These are phyloP conservation scores for Neurospora tetrasperma DNA, from an alignment of 495 filamentous ascomycete genomes.

Conservation along the genomic window DNA sequence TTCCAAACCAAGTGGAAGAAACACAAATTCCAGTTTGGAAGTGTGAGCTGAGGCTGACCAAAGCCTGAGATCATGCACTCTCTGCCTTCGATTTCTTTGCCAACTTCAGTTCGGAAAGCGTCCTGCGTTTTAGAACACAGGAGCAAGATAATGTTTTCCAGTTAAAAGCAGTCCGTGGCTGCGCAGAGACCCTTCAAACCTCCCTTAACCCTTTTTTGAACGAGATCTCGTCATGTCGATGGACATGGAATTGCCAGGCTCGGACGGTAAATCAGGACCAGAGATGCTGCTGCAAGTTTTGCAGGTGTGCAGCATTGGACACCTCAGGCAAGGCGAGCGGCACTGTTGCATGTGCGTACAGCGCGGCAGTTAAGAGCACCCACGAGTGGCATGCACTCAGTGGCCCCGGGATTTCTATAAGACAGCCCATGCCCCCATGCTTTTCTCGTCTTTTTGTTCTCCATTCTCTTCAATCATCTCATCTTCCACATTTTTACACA, in stretches of 20 bases:
- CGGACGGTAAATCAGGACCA: not conserved
- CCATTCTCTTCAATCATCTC: not conserved
- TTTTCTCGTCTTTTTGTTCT: not conserved
- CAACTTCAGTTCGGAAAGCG: not conserved
- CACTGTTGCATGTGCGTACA: not conserved
- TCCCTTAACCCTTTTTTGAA: not conserved
- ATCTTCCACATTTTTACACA: not conserved
- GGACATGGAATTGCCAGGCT: not conserved
- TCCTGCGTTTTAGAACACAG: not conserved
- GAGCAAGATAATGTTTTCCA: not conserved
- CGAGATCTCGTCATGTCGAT: not conserved
- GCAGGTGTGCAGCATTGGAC: not conserved
- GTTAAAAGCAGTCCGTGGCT: not conserved
- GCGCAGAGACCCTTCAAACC: not conserved
- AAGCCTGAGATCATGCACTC: not conserved
- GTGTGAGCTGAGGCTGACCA: not conserved
- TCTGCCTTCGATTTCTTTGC: not conserved
- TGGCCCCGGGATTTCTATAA: not conserved
- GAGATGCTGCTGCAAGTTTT: not conserved
- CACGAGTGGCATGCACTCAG: not conserved
- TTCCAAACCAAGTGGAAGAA: not conserved
- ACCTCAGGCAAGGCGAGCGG: not conserved
- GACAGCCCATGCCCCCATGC: not conserved
- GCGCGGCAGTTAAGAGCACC: not conserved
- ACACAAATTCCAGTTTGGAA: not conserved